These are phyloP conservation scores for Mrakia gelida DNA, from an alignment of 768 basidiomycete genomes.

Conservation along the genomic window DNA sequence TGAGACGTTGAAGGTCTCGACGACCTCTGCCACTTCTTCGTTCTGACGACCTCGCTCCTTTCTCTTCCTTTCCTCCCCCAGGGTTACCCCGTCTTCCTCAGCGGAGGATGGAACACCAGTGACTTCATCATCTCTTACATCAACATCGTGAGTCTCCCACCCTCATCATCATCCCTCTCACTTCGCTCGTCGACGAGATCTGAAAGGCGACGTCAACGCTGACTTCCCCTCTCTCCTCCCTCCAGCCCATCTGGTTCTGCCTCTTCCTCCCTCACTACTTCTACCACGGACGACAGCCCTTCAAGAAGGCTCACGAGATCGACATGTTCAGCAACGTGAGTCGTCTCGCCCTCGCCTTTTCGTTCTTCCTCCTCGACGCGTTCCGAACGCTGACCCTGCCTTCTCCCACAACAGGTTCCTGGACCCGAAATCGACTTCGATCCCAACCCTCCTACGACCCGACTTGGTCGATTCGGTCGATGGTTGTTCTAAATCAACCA, in stretches of 20 bases:
- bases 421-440: constrained; percentile 31
- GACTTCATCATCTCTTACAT: constrained; percentile 38
- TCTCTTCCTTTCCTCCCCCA: not conserved
- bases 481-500: constrained; percentile 19
- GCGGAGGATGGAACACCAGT: constrained; percentile 34
- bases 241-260: not conserved
- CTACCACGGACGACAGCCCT: constrained; percentile 28
- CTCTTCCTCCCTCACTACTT: constrained; percentile 34
- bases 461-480: constrained; percentile 16
- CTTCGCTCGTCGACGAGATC: not conserved
- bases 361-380: too few species aligned
- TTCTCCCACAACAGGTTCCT: constrained; percentile 1
- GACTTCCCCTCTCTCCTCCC: not conserved
- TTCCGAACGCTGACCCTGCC: not conserved
- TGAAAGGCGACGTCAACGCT: not conserved
- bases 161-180: not conserved
- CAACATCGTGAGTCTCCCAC: constrained; percentile 32
- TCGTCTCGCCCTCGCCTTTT: not conserved
- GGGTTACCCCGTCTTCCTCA: constrained; percentile 38
- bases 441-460: constrained; percentile 27
- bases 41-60: not conserved
- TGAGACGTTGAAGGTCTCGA: too few species aligned
- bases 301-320: constrained; percentile 26
- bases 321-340: constrained; percentile 35
- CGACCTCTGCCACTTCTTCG: not conserved